Base-by-base conservation (phyloP, 2,329 filamentous ascomycete genomes). In the Apiospora sp. region DNA sequence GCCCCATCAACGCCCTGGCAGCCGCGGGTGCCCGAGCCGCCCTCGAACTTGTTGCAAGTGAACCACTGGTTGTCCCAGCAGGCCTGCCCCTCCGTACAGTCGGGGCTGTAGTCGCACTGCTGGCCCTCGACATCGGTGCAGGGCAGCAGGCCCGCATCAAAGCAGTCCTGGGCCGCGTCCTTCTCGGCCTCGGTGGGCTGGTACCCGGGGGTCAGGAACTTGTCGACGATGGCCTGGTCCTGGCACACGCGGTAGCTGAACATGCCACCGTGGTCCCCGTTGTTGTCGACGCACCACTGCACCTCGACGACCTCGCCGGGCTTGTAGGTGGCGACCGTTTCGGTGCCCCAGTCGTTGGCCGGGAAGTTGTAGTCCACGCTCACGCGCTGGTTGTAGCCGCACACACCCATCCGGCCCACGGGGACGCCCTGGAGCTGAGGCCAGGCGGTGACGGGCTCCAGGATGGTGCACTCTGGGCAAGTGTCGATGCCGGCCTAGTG, bases 231-330 rank as follows among this genome's bases (percentile, higher is more conserved):
- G 0, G 78, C 80, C 75, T 89, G 86, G 75, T 89, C 80, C 74
- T 87, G 83, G 75, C 87, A 89, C 74, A 89, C 84, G 13, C 87
- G 86, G 77, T 88, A 89, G 75, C 79, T 83, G 78, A 88, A 89
- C 87, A 89, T 89, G 78, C 87, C 87, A 37, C 87, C 87, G 74
- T 89, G 87, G 74, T 89, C 87, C 0, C 87, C 87, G 75, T 89
- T 89, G 78, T 88, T 80, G 75, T 89, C 87, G 24, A 89, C 83
- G 70, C 87, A 89, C 87, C 87, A 89, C 76, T 87, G 80, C 0
- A 89, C 87, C 34, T 87, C 84, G 34, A 88, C 78, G 0, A 83
- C 78, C 13, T 88, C 80, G 0, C 87, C 87, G 0, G 84, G 79
- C 0, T 79, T 78, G 78, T 88, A 89, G 1, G 83, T 86, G 1